Evolutionary conservation across 257 asterid species (phyloP).

Genomic region (Nicotiana undulata): DNA sequence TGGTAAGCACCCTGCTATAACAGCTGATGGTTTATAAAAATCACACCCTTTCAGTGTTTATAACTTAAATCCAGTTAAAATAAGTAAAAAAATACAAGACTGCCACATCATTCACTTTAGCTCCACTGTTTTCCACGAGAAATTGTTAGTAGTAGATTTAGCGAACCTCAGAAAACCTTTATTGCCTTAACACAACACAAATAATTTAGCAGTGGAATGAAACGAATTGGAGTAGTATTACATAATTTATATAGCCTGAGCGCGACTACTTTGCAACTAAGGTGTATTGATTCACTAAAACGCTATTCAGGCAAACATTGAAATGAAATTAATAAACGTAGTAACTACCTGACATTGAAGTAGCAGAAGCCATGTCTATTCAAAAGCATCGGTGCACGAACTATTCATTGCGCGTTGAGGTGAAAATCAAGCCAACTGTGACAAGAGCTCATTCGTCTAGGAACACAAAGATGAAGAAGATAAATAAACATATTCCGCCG

Average conservation of each 20-base stretch:
- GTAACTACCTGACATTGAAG: slow-evolving; percentile 64
- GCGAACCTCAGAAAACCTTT: not conserved
- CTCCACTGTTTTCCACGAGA: not conserved
- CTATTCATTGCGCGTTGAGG: not conserved
- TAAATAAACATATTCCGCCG: not conserved
- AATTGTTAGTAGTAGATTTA: not conserved
- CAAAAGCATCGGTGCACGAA: slow-evolving; percentile 54
- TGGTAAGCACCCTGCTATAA: no score
- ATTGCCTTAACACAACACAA: not conserved
- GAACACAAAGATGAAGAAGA: not conserved
- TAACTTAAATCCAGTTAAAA: not conserved
- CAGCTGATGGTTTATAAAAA: no score
- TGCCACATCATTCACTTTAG: not conserved
- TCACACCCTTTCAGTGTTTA: no score
- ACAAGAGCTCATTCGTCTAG: not conserved
- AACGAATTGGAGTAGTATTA: not conserved
- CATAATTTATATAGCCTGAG: not conserved
- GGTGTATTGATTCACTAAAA: not conserved
- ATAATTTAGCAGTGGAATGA: not conserved
- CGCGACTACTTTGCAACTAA: not conserved
- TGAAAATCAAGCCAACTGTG: not conserved
- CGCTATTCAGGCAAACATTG: not conserved
- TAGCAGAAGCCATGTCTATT: slow-evolving; percentile 57
- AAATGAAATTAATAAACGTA: not conserved
- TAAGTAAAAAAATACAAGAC: not conserved